phyloP scores from a whole-genome alignment of 176 grass and related monocot species.

The Zoysia japonica region DNA sequence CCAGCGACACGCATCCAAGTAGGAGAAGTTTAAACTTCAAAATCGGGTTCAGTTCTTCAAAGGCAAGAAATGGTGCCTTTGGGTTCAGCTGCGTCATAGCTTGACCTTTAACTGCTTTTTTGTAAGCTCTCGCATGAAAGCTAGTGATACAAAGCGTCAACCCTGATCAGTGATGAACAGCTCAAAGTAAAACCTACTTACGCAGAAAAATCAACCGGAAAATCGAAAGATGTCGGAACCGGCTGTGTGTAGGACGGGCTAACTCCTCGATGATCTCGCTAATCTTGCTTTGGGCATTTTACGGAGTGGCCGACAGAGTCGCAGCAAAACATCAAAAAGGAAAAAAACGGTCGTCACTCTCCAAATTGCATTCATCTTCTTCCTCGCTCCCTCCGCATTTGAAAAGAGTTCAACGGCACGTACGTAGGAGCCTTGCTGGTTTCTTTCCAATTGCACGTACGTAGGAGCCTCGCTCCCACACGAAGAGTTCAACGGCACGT shows the following conservation, averaged over 20 bases:
- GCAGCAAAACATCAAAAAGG: conserved; percentile 48
- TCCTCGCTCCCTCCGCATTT: conserved; percentile 14
- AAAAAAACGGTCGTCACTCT: conserved; percentile 43
- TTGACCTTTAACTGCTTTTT: conserved; percentile 22
- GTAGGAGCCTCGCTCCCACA: background rate
- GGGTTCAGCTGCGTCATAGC: background rate
- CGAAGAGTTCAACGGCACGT: conserved; percentile 11
- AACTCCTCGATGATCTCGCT: background rate
- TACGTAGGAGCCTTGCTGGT: background rate
- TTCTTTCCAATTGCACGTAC: too few relatives aligned
- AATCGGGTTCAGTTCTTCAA: background rate
- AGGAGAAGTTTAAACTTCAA: conserved; percentile 21
- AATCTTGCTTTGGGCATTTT: conserved; percentile 22
- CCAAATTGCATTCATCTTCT: conserved; percentile 20
- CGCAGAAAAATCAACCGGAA: background rate
- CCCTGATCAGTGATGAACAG: conserved; percentile 14
- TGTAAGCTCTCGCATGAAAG: conserved; percentile 13
- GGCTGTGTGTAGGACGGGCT: background rate
- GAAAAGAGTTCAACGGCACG: conserved; percentile 30
- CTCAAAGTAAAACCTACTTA: conserved; percentile 56
- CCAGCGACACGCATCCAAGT: background rate
- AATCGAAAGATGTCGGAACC: conserved; percentile 27
- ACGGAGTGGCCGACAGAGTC: conserved; percentile 50
- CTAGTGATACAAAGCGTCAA: conserved; percentile 37
- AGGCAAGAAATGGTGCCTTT: conserved; percentile 22